Evolutionary conservation across 1,284 basidiomycete species (phyloP), one percentile per base, ranked within the genome.

Genomic region (Fomes fomentarius): DNA sequence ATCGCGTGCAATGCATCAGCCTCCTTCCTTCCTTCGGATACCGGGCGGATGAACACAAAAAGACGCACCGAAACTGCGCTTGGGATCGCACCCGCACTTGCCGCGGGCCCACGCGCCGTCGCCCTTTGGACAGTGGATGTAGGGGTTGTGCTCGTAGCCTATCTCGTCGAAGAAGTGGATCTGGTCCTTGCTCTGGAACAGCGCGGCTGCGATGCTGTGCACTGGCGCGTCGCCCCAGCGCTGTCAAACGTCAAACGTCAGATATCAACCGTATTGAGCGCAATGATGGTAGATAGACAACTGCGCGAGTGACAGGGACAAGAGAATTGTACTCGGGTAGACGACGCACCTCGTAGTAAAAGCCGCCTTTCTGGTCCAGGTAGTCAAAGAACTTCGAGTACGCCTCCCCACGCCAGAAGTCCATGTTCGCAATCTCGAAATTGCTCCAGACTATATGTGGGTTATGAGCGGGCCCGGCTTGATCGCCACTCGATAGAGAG

Each of bases 151-250:
- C 62, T 79, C 75, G 65, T 84, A 85, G n/a, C 81, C 82, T 40
- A 86, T 84, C 58, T 84, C 78, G 57, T 80, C 73, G 69, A 89
- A 89, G 72, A 87, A 88, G 63, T 89, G 85, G 51, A 91, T 81
- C 68, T 86, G 78, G 50, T 81, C 75, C 61, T 80, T 83, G 26
- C 73, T 71, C 15, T 79, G 76, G 69, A 91, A 87, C 22, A 91
- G 73, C 5, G 82, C 79, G 0, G 81, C 88, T 4, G 81, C 89
- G 52, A 93, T 88, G 42, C 83, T 85, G 68, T 93, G 90, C 1
- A 93, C 85, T 0, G 89, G 92, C 1, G 91, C 92, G 66, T 93
- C 91, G 39, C 89, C 90, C 87, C 87, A 89, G 33, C 86, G 77
- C 78, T 80, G 40, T 11, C 15, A 6, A 21, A 25, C 31, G n/a